Percentiles rank a stretch among this genome's conserved stretches.
phyloP scores from a whole-genome alignment of 2,329 filamentous ascomycete genomes.

The Cryphonectria japonica region DNA sequence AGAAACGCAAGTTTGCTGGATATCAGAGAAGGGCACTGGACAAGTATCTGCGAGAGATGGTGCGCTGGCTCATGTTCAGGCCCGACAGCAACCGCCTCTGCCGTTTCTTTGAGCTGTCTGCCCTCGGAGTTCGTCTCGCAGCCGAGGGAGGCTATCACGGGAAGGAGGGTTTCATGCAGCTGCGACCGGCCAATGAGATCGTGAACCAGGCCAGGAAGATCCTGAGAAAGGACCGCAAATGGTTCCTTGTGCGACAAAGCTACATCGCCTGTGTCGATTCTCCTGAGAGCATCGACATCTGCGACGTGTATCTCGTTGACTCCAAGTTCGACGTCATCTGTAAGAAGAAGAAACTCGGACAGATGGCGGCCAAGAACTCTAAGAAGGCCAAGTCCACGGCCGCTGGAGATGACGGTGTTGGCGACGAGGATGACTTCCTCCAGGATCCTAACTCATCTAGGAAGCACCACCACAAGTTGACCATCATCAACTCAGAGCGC shows the following conservation, averaged over 20 bases:
- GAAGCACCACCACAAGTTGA: constrained; percentile 77
- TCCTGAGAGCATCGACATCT: constrained; percentile 97
- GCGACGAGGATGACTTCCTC: constrained; percentile 36
- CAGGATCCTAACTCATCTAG: constrained; percentile 37
- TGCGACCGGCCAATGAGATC: constrained; percentile 87
- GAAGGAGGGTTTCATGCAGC: constrained; percentile 92
- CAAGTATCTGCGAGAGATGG: constrained; percentile 89
- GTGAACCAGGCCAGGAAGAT: constrained; percentile 79
- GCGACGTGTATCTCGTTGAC: constrained; percentile 97
- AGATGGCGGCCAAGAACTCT: constrained; percentile 46
- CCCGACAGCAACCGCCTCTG: constrained; percentile 94
- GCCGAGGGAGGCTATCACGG: constrained; percentile 97
- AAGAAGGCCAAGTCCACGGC: constrained; percentile 53
- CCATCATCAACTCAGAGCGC: constrained; percentile 87
- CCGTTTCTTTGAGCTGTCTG: constrained; percentile 93
- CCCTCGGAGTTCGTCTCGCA: constrained; percentile 88
- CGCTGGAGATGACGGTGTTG: constrained; percentile 23
- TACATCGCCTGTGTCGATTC: constrained; percentile 99
- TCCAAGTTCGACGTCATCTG: constrained; percentile 81
- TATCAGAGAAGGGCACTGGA: constrained; percentile 85
- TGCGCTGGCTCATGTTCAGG: constrained; percentile 94
- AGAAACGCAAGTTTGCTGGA: constrained; percentile 71
- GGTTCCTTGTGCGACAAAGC: constrained; percentile 97
- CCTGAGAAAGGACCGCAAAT: constrained; percentile 85
- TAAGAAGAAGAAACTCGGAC: constrained; percentile 63